Percentiles rank a stretch among this genome's conserved stretches.
Conservation (phyloP, 106 monocot genomes). For the Allium cepa region DNA sequence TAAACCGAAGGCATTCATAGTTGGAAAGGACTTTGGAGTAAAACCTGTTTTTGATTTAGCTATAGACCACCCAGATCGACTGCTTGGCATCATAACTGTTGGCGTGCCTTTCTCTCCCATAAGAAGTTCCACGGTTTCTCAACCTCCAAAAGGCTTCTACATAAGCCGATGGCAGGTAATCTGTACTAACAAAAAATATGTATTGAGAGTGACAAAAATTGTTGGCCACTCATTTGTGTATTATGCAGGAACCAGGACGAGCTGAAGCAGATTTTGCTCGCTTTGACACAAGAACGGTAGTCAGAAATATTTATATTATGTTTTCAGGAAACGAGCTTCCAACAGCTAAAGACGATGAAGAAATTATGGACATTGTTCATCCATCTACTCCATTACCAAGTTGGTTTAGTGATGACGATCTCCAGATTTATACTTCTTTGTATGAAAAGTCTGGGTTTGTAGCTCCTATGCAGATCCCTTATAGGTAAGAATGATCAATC, state of each 20-base stretch:
- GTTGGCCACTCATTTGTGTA: background rate
- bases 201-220: background rate
- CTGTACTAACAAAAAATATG: background rate
- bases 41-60: slow-evolving; percentile 20
- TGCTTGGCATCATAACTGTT: slow-evolving; percentile 13
- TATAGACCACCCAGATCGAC: slow-evolving; percentile 1
- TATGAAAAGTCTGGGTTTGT: slow-evolving; percentile 31
- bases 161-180: background rate
- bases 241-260: slow-evolving; percentile 14
- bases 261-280: slow-evolving; percentile 30
- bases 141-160: slow-evolving; percentile 19
- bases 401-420: slow-evolving; percentile 36
- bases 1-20: slow-evolving; percentile 13
- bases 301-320: slow-evolving; percentile 28
- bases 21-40: slow-evolving; percentile 32
- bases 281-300: slow-evolving; percentile 19
- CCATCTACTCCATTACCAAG: slow-evolving; percentile 24
- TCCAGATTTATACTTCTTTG: slow-evolving; percentile 12
- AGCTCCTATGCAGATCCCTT: slow-evolving; percentile 24
- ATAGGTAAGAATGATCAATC: slow-evolving; percentile 6
- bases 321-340: slow-evolving; percentile 27
- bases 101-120: slow-evolving; percentile 10
- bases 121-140: background rate
- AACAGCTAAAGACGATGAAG: slow-evolving; percentile 21
- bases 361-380: slow-evolving; percentile 36